Percentiles rank a stretch among this genome's conserved stretches.
Evolutionary conservation across 257 asterid species (phyloP).

Genomic region (Jasminum sambac): DNA sequence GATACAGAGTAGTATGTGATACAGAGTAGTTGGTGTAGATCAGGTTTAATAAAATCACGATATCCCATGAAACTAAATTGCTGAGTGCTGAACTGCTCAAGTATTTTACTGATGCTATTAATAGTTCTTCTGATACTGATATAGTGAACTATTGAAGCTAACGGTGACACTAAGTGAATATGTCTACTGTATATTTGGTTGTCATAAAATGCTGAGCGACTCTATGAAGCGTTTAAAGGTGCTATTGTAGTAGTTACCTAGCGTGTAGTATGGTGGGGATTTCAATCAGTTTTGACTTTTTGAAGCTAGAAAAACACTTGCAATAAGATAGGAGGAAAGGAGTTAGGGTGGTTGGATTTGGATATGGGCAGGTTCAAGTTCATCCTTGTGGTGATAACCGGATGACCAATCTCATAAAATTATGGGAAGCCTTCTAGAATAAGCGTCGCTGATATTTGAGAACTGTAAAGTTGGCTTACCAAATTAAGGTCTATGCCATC

Average conservation of each 20-base stretch:
- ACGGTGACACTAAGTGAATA: neutral
- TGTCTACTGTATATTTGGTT: neutral
- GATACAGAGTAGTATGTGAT: conserved; percentile 5
- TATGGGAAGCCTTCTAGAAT: neutral
- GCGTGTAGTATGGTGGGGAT: conserved; percentile 1
- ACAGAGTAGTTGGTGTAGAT: neutral
- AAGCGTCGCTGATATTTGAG: neutral
- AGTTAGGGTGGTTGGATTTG: neutral
- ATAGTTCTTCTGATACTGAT: conserved; percentile 7
- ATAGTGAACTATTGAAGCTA: neutral
- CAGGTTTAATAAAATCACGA: conserved; percentile 31
- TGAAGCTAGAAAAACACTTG: conserved; percentile 1
- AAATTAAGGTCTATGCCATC: neutral
- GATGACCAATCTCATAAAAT: neutral
- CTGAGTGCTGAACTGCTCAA: conserved; percentile 10
- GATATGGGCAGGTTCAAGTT: conserved; percentile 1
- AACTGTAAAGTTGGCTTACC: neutral
- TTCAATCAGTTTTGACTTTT: neutral
- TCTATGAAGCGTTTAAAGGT: neutral
- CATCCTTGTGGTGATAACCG: neutral
- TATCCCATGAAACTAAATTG: conserved; percentile 24
- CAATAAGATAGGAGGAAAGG: neutral
- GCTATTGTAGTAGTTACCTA: neutral
- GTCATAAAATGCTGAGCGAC: conserved; percentile 8
- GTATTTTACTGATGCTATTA: neutral